These are phyloP conservation scores for Sclerotinia nivalis DNA, from an alignment of 2,329 filamentous ascomycete genomes.

Conservation along the genomic window DNA sequence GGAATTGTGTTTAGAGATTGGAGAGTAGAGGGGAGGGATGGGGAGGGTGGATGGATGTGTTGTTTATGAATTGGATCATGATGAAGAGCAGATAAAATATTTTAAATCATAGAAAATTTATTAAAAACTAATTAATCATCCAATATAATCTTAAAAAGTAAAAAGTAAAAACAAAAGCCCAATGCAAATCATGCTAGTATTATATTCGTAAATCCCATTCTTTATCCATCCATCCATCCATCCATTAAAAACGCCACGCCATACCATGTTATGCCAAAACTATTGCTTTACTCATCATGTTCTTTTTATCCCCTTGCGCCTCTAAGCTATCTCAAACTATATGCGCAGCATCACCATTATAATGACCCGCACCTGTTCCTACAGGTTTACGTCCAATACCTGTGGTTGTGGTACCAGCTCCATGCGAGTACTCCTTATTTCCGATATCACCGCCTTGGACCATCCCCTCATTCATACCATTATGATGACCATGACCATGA, in stretches of 20 bases:
- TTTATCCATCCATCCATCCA: neutral
- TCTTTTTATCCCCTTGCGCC: neutral
- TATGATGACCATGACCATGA: neutral
- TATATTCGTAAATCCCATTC: neutral
- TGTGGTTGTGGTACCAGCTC: neutral
- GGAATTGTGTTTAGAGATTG: no score
- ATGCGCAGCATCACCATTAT: slow-evolving; percentile 6
- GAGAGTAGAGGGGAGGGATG: no score
- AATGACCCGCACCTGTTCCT: neutral
- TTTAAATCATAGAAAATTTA: neutral
- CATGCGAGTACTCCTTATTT: neutral
- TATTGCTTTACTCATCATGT: neutral
- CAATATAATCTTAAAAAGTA: neutral
- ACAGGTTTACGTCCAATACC: slow-evolving; percentile 19
- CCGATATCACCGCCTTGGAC: slow-evolving; percentile 4
- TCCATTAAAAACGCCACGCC: slow-evolving; percentile 4
- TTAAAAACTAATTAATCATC: neutral
- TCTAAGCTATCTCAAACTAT: neutral
- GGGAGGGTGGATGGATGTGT: no score
- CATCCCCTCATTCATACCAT: slow-evolving; percentile 1
- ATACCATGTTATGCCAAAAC: neutral
- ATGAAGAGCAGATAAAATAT: no score
- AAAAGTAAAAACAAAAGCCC: neutral
- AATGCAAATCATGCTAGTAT: slow-evolving; percentile 11
- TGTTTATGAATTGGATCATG: no score